phyloP scores from a whole-genome alignment of 1,139 yeast genomes.

The Oligophagozyma castellii region DNA sequence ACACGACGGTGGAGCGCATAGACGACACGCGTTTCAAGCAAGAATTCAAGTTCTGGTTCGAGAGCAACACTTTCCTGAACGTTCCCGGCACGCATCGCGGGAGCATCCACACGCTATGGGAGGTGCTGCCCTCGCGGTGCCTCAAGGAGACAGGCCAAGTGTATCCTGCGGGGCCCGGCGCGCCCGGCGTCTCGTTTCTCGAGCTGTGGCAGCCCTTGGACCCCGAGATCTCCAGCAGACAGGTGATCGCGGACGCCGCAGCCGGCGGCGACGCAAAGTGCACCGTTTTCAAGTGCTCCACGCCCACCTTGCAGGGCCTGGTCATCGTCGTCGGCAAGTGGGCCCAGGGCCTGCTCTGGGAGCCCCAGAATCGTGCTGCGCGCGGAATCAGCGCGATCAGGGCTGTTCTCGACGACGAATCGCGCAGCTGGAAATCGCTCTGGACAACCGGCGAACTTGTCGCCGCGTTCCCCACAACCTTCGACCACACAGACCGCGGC shows the following conservation, averaged over 20 bases:
- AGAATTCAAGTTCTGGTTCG: constrained; percentile 19
- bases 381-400: constrained; percentile 19
- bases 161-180: constrained; percentile 19
- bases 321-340: constrained; percentile 38
- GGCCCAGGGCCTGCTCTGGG: constrained; percentile 38
- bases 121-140: constrained; percentile 21
- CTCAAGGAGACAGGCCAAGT: constrained; percentile 22
- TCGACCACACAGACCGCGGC: too few species aligned
- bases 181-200: constrained; percentile 17
- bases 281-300: too few species aligned
- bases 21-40: constrained; percentile 11
- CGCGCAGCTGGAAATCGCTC: too few species aligned
- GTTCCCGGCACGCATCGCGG: constrained; percentile 19
- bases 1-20: constrained; percentile 9
- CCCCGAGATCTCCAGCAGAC: too few species aligned
- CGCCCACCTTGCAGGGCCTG: constrained; percentile 32
- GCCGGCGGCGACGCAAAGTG: constrained; percentile 4
- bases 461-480: too few species aligned
- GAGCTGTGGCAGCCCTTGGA: constrained; percentile 26
- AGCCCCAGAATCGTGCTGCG: constrained; percentile 19
- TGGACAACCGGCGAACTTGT: too few species aligned
- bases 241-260: constrained; percentile 9
- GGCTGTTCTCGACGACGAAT: too few species aligned
- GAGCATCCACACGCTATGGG: constrained; percentile 19
- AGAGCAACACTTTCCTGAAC: constrained; percentile 17